Conservation (phyloP, 2,329 filamentous ascomycete species). For the Aspergillus terreus region DNA sequence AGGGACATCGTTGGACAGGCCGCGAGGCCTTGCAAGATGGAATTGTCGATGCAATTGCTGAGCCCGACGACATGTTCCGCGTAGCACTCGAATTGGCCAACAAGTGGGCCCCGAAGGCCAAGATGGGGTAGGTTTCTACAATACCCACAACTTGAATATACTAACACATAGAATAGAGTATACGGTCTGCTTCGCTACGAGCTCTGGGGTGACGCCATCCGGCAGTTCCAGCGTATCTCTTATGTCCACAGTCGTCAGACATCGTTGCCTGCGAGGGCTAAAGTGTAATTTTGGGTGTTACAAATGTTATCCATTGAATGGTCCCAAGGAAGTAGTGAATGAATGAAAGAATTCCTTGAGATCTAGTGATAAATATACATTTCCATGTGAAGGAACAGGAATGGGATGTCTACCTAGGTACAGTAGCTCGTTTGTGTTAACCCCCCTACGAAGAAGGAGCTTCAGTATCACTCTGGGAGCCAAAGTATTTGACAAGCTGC, state of each 20-base stretch:
- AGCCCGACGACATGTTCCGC: conserved; percentile 48
- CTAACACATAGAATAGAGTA: conserved; percentile 26
- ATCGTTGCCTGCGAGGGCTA: background rate
- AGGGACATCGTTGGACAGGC: conserved; percentile 54
- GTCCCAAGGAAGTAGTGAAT: no score
- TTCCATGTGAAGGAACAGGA: no score
- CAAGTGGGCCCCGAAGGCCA: conserved; percentile 38
- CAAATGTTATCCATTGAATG: no score
- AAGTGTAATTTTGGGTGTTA: background rate
- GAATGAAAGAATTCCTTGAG: no score
- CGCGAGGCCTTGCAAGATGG: conserved; percentile 50
- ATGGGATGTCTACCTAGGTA: no score
- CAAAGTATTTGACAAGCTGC: conserved; percentile 2
- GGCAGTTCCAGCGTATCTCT: conserved; percentile 50
- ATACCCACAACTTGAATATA: no score
- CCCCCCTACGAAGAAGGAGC: background rate
- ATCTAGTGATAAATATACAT: no score
- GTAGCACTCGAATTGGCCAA: conserved; percentile 44
- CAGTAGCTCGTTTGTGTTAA: no score
- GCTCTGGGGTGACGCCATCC: conserved; percentile 52
- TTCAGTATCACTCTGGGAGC: background rate
- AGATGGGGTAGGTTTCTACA: conserved; percentile 20
- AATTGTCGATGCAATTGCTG: conserved; percentile 51
- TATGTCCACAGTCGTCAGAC: conserved; percentile 47
- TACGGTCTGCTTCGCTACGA: conserved; percentile 52